These are phyloP conservation scores for Trichocladium uniseriatum DNA, from an alignment of 495 filamentous ascomycete genomes.

Conservation along the genomic window DNA sequence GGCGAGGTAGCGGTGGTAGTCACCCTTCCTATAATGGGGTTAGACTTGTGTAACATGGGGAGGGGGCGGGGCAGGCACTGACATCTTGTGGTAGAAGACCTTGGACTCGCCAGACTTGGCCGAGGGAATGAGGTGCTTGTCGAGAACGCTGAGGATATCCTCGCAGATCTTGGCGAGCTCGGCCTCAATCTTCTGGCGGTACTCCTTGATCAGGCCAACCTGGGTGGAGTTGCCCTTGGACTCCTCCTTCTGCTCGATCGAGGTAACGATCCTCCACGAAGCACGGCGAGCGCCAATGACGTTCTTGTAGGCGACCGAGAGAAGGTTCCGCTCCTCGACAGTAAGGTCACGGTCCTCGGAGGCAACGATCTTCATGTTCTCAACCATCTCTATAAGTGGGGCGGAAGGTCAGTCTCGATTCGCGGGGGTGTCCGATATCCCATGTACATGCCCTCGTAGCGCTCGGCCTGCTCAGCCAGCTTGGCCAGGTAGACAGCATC, in stretches of 20 bases:
- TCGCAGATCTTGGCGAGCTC: constrained; percentile 99
- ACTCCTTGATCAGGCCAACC: constrained; percentile 94
- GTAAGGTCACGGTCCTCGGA: constrained; percentile 94
- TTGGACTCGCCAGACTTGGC: constrained; percentile 97
- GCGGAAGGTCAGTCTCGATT: constrained; percentile 17
- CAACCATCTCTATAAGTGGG: constrained; percentile 79
- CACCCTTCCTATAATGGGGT: constrained; percentile 74
- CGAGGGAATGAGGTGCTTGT: constrained; percentile 91
- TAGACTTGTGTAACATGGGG: constrained; percentile 13
- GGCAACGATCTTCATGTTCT: constrained; percentile 99
- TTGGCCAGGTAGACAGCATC: constrained; percentile 99
- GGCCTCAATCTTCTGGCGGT: constrained; percentile 98
- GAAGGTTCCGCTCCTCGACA: constrained; percentile 97
- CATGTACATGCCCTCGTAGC: constrained; percentile 83
- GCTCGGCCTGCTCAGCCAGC: constrained; percentile 99
- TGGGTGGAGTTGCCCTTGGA: constrained; percentile 96
- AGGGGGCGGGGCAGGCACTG: constrained; percentile 24
- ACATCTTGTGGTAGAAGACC: constrained; percentile 99
- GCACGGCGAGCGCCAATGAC: constrained; percentile 98
- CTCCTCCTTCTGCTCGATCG: constrained; percentile 99
- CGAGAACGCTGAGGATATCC: constrained; percentile 94
- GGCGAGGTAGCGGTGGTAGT: constrained; percentile 99
- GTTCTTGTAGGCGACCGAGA: constrained; percentile 99
- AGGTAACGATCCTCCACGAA: constrained; percentile 99
- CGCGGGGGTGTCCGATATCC: not conserved